A percentile compares a stretch with the other conserved stretches of the same genome.
These are phyloP conservation scores for Xylaria telfairii DNA, from an alignment of 495 filamentous ascomycete genomes.

Conservation along the genomic window DNA sequence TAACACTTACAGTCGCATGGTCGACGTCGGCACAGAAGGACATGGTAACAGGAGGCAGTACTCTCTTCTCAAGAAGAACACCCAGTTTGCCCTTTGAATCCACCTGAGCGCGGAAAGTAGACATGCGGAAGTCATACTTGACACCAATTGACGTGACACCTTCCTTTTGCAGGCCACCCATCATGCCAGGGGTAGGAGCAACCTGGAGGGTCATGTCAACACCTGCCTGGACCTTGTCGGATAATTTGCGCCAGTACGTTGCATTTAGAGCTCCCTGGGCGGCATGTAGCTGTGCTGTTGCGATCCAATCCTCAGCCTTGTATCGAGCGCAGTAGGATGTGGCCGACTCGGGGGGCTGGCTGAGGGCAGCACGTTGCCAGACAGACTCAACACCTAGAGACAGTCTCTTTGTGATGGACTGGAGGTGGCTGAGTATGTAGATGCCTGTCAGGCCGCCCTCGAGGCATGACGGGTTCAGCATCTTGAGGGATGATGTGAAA, in stretches of 20 bases:
- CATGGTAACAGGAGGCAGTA: slow-evolving; percentile 86
- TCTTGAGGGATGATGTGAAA: slow-evolving; percentile 89
- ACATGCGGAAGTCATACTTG: slow-evolving; percentile 97
- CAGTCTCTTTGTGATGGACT: slow-evolving; percentile 86
- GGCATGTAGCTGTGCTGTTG: slow-evolving; percentile 80
- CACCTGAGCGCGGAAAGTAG: slow-evolving; percentile 92
- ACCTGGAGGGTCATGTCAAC: slow-evolving; percentile 92
- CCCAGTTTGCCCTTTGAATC: slow-evolving; percentile 93
- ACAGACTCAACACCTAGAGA: slow-evolving; percentile 90
- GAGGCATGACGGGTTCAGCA: slow-evolving; percentile 89
- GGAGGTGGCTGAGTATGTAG: slow-evolving; percentile 92
- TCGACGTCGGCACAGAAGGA: slow-evolving; percentile 98
- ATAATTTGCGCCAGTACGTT: slow-evolving; percentile 93
- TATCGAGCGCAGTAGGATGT: slow-evolving; percentile 90
- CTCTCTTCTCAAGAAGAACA: slow-evolving; percentile 92
- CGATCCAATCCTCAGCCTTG: slow-evolving; percentile 89
- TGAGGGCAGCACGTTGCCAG: slow-evolving; percentile 84
- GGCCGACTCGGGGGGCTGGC: slow-evolving; percentile 79
- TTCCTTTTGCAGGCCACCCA: slow-evolving; percentile 78
- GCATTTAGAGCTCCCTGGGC: slow-evolving; percentile 82
- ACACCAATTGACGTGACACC: slow-evolving; percentile 89
- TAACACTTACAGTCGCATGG: slow-evolving; percentile 80
- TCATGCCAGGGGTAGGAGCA: slow-evolving; percentile 66
- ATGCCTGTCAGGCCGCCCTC: slow-evolving; percentile 94
- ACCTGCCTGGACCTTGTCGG: slow-evolving; percentile 95